Evolutionary conservation across 2,329 filamentous ascomycete species (phyloP), one percentile per base, ranked within the genome.

Genomic region (Diplocarpon mali): DNA sequence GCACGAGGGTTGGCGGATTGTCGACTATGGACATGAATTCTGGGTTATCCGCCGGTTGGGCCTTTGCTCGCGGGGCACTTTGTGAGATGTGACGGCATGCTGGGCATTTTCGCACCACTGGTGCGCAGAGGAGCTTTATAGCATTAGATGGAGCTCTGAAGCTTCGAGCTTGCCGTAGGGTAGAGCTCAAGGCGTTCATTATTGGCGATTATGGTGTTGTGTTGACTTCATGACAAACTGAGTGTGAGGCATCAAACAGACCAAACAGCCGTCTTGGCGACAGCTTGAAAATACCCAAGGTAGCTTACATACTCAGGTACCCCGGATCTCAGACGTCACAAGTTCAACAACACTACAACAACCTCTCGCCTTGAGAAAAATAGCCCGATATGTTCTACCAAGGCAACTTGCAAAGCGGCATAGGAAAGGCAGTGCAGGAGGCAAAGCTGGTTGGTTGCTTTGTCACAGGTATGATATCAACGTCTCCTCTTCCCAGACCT

Each of bases 21-120:
- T 98, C 90, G 53, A 95, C 76, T 53, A 95, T 80, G 7, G 88
- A 95, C 48, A 78, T 73, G 69, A 93, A 95, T 60, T 73, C 73
- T 1, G 85, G 83, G 60, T 88, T 76, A 58, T 94, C 86, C 56
- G 74, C 82, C 28, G 57, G 53, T 45, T 56, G 54, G 24, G 41
- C 31, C 38, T 48, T 53, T 31, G 45, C 38, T 14, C 42, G 46
- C 35, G 49, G 48, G 20, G 52, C 36, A 28, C 45, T 55, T 31
- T 51, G 44, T 15, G 59, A 61, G 14, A 57, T 44, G 38, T 57
- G 53, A 35, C 57, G 42, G 38, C 56, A 60, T 50, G 48, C 38
- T 45, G 44, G 51, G 40, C 57, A 57, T 47, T 28, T 50, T 15
- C 44, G 37, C 20, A 44, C 13, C 35, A 32, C 43, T 14, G 48